Evolutionary conservation across 2,329 filamentous ascomycete genomes (phyloP).

Genomic region (Trichoderma sp.): DNA sequence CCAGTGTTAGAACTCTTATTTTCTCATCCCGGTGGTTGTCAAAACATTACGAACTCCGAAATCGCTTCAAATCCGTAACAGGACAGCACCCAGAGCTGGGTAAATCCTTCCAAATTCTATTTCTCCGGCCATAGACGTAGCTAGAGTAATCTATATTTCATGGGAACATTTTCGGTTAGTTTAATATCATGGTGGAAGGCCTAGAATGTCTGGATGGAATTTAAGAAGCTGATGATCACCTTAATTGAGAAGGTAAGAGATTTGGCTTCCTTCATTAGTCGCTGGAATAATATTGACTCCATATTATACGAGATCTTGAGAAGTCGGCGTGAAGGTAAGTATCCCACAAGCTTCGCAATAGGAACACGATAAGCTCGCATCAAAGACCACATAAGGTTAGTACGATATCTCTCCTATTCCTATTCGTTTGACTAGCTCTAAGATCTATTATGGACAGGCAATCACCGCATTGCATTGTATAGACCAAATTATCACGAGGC

Average conservation of each 20-base stretch:
- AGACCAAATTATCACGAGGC: neutral
- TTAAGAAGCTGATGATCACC: neutral
- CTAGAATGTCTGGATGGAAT: neutral
- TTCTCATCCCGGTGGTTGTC: neutral
- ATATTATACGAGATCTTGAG: neutral
- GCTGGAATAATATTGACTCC: neutral
- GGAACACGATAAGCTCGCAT: neutral
- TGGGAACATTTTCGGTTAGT: neutral
- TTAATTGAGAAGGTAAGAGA: neutral
- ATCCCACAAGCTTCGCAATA: neutral
- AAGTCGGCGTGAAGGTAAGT: neutral
- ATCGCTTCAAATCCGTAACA: no score
- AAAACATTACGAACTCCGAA: no score
- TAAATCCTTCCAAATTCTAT: neutral
- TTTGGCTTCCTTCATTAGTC: neutral
- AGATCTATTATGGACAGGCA: neutral
- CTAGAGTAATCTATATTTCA: neutral
- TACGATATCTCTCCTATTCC: neutral
- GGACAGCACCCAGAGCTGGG: neutral
- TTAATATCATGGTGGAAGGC: neutral
- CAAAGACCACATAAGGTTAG: neutral
- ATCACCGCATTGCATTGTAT: neutral
- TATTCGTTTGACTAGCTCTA: no score
- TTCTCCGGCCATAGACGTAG: neutral
- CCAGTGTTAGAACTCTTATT: neutral